Base-by-base conservation (phyloP, 2,329 filamentous ascomycete species). In the Trichophyton rubrum region DNA sequence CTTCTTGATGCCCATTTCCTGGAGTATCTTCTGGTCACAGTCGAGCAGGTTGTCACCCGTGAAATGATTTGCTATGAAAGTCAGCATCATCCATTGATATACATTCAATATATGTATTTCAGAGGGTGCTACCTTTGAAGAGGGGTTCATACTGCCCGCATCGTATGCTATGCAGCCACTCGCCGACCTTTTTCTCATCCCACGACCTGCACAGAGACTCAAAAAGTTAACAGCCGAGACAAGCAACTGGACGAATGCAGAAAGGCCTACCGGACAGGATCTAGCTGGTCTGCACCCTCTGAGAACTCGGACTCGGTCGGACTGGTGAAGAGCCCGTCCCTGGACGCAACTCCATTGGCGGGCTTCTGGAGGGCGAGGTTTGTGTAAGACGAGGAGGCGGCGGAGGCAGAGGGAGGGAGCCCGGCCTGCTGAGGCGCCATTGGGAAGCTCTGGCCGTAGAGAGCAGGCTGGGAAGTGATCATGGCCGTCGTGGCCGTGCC, bases 1-100 rank as follows among this genome's bases (percentile, higher is more conserved):
- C 75, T 97, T 99, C 67, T 96, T 95, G 67, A 99, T 92, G 49
- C 93, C 93, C 84, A 99, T 95, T 73, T 99, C 93, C 74, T 96
- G 95, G 64, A 99, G 80, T 45, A 95, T 90, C 60, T 90, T 87
- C 78, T 96, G 95, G 74, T 99, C 93, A 80, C 96, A 92, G 75
- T 99, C 93, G 67, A 99, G 81, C 51, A 99, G 79, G 71, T 95
- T 96, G 76, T 96, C 90, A 68, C 93, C 93, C 71, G 93, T 99
- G 78, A 99, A 96, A 74, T 97, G 89, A 73, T 99, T 96, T 71
- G 85, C 81, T 83, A 63, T 27, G 40, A 9, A 22, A n/a, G 20
- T n/a, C 49, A 35, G 22, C 58, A 9, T 13, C 7, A 45, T 22
- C 30, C 27, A 35, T 38, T 38, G 33, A 38, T 38, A 38, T 27